A percentile compares a stretch with the other conserved stretches of the same genome.
These are phyloP conservation scores for Bretschneidera sinensis DNA, from an alignment of 345 rosid species.

Conservation along the genomic window DNA sequence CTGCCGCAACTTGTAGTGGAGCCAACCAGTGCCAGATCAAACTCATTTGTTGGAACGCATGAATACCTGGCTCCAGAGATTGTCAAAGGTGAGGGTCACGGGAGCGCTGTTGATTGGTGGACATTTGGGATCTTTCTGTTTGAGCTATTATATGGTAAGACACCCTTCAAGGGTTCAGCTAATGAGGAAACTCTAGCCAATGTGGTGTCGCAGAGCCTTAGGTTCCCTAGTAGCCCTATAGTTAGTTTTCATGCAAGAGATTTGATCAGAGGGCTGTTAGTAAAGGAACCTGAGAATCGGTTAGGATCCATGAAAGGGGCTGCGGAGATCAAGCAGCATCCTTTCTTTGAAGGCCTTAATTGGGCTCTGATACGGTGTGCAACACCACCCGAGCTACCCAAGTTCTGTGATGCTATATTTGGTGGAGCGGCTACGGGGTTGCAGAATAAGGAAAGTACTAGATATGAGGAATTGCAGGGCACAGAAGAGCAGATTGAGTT, in stretches of 20 bases:
- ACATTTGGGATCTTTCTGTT: conserved; percentile 70
- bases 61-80: conserved; percentile 84
- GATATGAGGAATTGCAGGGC: conserved; percentile 27
- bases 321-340: conserved; percentile 68
- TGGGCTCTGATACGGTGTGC: conserved; percentile 79
- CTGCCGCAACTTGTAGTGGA: conserved; percentile 75
- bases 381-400: conserved; percentile 64
- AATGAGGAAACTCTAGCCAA: conserved; percentile 67
- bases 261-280: conserved; percentile 57
- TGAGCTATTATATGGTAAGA: conserved; percentile 64
- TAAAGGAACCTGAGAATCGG: conserved; percentile 63
- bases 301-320: conserved; percentile 69
- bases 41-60: conserved; percentile 78
- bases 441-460: conserved; percentile 26
- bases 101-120: conserved; percentile 87
- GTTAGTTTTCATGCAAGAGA: conserved; percentile 66
- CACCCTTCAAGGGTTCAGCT: conserved; percentile 66
- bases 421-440: conserved; percentile 9
- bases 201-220: conserved; percentile 56
- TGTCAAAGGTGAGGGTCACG: conserved; percentile 77
- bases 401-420: conserved; percentile 20
- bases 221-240: conserved; percentile 50
- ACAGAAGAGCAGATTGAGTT: conserved; percentile 41
- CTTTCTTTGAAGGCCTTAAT: conserved; percentile 72
- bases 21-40: conserved; percentile 72